Evolutionary conservation across 129 eudicot genomes (phyloP), one percentile per base, ranked within the genome.

Genomic region (Centrapalus pauciflorus): DNA sequence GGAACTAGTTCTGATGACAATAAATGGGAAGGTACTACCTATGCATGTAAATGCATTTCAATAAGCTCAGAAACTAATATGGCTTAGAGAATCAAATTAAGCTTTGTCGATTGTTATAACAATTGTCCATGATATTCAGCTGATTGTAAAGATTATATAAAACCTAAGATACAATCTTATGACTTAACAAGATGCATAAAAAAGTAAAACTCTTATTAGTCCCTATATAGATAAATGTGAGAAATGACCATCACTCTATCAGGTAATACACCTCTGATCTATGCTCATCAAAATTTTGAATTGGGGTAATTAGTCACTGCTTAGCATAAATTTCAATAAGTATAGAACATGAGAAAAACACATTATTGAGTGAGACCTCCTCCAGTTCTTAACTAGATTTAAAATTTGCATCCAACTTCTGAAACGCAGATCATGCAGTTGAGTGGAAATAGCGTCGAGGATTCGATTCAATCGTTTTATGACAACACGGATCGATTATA

Each of bases 11-110:
- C 17, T 26, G 8, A 41, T 69, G 40, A 28, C 66, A 17, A 70
- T 57, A 41, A 61, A 29, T 12, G 51, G 38, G 25, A 46, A 40
- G 16, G 61, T 71, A 71, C 76, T 46, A 71, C 25, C 54, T 17
- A 48, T 16, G 12, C 69, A 71, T 59, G 76, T 60, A 61, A 35
- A 10, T 50, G 14, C 41, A 61, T 28, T 61, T 46, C 17, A 32
- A 61, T 9, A 21, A 11, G 17, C 62, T 34, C 33, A 1, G 4
- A 19, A 33, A 50, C 40, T 35, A 70, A 48, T 55, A 72, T 61
- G 54, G 33, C 62, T 59, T 59, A 71, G 24, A 56, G 45, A 46
- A 60, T 45, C 10, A 51, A 45, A 41, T 41, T 12, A 46, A 71
- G 11, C 68, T 67, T 35, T 69, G n/a, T n/a, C n/a, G n/a, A n/a